Conservation (phyloP, 352 stramenopile species). For the Phytophthora uliginosa region DNA sequence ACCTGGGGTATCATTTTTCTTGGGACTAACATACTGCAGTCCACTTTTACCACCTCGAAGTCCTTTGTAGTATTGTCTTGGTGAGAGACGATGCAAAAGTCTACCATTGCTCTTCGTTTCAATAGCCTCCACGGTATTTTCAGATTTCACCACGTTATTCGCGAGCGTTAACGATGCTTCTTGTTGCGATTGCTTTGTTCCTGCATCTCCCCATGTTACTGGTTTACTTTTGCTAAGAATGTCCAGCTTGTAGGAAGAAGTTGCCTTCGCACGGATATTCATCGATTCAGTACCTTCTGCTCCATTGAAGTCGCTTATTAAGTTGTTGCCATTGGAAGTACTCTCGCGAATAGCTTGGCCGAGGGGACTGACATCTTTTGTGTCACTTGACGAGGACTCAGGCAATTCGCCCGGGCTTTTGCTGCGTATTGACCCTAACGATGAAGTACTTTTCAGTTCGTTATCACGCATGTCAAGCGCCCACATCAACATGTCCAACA, state of each 20-base stretch:
- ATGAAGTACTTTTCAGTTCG: conserved; percentile 14
- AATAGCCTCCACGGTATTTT: conserved; percentile 13
- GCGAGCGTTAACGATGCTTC: not conserved
- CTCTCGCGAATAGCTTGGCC: conserved; percentile 22
- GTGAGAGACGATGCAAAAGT: conserved; percentile 37
- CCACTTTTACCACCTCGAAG: conserved; percentile 16
- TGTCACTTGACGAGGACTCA: conserved; percentile 10
- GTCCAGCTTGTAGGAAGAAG: conserved; percentile 25
- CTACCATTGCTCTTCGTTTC: conserved; percentile 25
- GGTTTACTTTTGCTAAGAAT: conserved; percentile 23
- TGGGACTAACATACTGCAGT: conserved; percentile 15
- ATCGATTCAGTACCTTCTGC: not conserved
- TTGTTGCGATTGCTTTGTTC: conserved; percentile 12
- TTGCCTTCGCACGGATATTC: conserved; percentile 1
- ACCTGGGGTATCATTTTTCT: conserved; percentile 27
- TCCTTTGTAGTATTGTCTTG: conserved; percentile 31
- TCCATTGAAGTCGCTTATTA: not conserved
- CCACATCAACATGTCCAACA: conserved; percentile 36
- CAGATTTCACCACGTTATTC: not conserved
- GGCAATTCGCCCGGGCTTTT: not conserved
- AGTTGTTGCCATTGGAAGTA: not conserved
- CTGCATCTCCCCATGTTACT: conserved; percentile 27
- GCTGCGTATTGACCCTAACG: not conserved
- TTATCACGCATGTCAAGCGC: conserved; percentile 30
- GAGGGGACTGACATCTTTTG: conserved; percentile 23